These are phyloP conservation scores for Gracilaria vermiculophylla DNA, from an alignment of 23 red algal species.

Conservation along the genomic window DNA sequence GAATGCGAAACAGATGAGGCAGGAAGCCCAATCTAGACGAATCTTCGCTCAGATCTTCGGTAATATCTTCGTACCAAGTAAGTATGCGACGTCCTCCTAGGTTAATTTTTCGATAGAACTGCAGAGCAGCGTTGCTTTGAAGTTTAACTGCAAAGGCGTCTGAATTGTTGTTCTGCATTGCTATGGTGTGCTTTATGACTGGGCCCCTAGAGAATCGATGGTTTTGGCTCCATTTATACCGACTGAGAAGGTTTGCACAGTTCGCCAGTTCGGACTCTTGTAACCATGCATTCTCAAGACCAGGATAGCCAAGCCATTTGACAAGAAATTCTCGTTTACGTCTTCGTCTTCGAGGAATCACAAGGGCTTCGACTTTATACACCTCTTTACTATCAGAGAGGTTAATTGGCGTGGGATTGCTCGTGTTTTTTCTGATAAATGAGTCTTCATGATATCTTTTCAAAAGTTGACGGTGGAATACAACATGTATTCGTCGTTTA, in stretches of 20 bases:
- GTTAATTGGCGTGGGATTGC: background rate
- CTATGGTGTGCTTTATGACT: background rate
- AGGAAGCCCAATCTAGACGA: background rate
- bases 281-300: conserved; percentile 27
- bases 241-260: background rate
- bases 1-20: background rate
- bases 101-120: background rate
- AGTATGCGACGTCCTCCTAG: background rate
- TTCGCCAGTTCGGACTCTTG: background rate
- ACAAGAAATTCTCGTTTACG: background rate
- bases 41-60: background rate
- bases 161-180: background rate
- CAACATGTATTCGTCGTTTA: background rate
- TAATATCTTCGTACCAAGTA: background rate
- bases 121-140: background rate
- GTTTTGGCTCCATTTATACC: background rate
- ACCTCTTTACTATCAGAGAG: background rate
- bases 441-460: background rate
- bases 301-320: conserved; percentile 11
- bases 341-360: background rate
- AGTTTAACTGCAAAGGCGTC: background rate
- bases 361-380: conserved; percentile 15
- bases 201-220: background rate
- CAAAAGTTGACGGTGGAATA: background rate
- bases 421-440: background rate